Percentiles rank a stretch among this genome's conserved stretches.
Evolutionary conservation across 306 rosid genomes (phyloP).

Genomic region (Quercus aquifolioides): DNA sequence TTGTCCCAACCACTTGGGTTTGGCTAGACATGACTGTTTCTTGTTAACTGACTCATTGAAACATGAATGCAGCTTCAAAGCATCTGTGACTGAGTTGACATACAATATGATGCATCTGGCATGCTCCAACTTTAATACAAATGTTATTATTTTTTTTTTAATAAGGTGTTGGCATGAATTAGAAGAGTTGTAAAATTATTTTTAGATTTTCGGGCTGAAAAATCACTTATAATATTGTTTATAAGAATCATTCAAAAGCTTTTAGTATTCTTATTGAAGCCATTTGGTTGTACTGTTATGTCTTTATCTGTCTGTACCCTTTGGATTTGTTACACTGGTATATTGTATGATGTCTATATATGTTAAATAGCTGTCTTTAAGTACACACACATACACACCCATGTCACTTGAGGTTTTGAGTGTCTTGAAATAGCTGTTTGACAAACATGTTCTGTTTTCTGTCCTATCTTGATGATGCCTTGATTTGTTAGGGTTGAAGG

Average conservation of each 20-base stretch:
- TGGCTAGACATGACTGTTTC: background rate
- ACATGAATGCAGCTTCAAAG: background rate
- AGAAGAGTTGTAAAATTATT: background rate
- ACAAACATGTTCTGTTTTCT: too few relatives aligned
- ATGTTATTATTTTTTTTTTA: background rate
- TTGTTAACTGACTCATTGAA: background rate
- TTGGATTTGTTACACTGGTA: too few relatives aligned
- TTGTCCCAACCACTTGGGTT: background rate
- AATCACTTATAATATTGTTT: too few relatives aligned
- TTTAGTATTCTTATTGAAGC: background rate
- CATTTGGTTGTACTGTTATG: background rate
- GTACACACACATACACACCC: too few relatives aligned
- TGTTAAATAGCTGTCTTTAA: background rate
- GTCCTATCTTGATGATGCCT: too few relatives aligned
- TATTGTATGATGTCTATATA: background rate
- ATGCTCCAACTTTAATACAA: background rate
- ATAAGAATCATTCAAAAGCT: background rate
- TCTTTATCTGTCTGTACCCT: background rate
- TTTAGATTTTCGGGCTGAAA: conserved; percentile 13
- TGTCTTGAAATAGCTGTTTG: too few relatives aligned
- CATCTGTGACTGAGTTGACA: background rate
- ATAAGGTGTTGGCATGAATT: too few relatives aligned
- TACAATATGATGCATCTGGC: background rate
- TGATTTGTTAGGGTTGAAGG: too few relatives aligned
- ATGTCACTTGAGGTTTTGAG: too few relatives aligned